A percentile compares a stretch with the other conserved stretches of the same genome.
These are phyloP conservation scores for Silene noctiflora DNA, from an alignment of 179 eudicot species.

Conservation along the genomic window DNA sequence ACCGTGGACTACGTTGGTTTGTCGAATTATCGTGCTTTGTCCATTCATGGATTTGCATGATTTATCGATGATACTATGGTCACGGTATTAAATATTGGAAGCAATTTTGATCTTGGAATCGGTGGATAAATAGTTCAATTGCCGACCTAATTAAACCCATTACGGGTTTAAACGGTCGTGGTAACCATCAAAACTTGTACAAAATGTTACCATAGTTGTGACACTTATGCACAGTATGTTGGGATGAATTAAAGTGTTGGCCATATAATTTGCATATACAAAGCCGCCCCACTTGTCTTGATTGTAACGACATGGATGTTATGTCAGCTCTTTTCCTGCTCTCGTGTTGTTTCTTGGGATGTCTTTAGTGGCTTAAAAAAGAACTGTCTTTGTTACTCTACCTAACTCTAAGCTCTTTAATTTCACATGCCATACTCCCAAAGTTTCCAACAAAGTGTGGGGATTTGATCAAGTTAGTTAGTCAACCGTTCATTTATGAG, in stretches of 20 bases:
- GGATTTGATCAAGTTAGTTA: background rate
- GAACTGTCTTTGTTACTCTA: conserved; percentile 10
- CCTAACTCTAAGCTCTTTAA: background rate
- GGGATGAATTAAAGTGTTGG: no score
- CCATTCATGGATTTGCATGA: background rate
- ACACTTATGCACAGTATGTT: no score
- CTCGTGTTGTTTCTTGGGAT: conserved; percentile 19
- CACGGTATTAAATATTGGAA: no score
- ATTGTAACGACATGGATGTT: conserved; percentile 16
- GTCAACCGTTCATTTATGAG: background rate
- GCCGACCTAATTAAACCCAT: no score
- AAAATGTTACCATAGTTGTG: no score
- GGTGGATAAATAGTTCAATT: no score
- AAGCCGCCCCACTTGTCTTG: conserved; percentile 29
- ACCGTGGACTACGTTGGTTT: background rate
- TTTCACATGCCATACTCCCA: background rate
- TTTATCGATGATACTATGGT: no score
- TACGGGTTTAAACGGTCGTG: no score
- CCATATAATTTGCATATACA: no score
- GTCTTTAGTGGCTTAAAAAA: conserved; percentile 26
- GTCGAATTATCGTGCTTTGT: background rate
- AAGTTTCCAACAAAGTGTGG: background rate
- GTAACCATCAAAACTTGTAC: no score
- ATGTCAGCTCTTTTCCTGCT: conserved; percentile 18
- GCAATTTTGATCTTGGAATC: no score